Conservation (phyloP, 192 early-diverging fungal species). For the Obelidium mucronatum region DNA sequence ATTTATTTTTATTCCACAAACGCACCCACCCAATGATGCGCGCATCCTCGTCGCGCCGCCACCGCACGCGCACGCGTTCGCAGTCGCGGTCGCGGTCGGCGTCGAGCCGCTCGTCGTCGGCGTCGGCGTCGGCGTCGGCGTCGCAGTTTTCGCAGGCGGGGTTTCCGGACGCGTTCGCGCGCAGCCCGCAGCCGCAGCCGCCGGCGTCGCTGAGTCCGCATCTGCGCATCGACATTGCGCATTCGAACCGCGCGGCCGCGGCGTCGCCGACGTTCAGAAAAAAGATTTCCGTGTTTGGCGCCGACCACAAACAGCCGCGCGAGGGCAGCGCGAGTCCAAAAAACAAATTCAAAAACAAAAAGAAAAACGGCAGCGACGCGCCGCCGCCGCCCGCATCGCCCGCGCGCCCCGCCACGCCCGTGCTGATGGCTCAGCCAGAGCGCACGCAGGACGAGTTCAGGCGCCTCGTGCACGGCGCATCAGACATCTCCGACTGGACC, state of each 20-base stretch:
- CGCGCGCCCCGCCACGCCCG: constrained; percentile 13
- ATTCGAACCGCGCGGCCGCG: not conserved
- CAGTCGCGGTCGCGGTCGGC: too few relatives aligned
- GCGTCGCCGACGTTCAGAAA: constrained; percentile 10
- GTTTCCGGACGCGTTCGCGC: too few relatives aligned
- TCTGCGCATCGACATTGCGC: too few relatives aligned
- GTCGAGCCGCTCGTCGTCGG: too few relatives aligned
- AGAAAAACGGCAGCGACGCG: not conserved
- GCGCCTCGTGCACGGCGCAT: not conserved
- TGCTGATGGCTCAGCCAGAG: not conserved
- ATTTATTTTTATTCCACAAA: too few relatives aligned
- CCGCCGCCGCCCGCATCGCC: not conserved
- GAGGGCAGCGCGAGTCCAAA: too few relatives aligned
- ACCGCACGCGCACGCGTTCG: too few relatives aligned
- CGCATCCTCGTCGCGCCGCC: too few relatives aligned
- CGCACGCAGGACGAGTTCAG: constrained; percentile 13
- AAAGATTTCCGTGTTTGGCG: not conserved
- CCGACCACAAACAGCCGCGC: not conserved
- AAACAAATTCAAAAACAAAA: too few relatives aligned
- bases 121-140: too few relatives aligned
- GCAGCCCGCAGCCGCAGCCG: not conserved
- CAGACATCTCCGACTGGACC: constrained; percentile 16
- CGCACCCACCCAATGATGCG: too few relatives aligned
- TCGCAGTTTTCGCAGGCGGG: too few relatives aligned
- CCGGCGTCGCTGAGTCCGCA: not conserved